Base-by-base conservation (phyloP, 306 rosid genomes). In the Cajanus cajan region DNA sequence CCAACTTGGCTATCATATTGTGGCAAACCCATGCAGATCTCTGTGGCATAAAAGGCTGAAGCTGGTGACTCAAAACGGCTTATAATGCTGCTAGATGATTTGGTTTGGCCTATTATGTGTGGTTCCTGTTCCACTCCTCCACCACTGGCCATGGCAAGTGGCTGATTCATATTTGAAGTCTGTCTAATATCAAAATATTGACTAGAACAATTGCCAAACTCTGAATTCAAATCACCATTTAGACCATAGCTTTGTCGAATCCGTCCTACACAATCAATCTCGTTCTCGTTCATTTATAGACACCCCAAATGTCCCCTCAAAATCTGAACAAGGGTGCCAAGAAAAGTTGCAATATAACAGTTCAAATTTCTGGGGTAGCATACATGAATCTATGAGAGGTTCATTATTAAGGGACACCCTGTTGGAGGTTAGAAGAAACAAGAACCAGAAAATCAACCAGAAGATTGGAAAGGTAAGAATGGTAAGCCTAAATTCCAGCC, bases 1-100 rank as follows among this genome's bases (percentile, higher is more conserved):
- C 69, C 80, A 77, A 47, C 68, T 78, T 78, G 88, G 78, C 66
- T 73, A 37, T 91, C 88, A 79, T 88, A 78, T 52, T 79, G 89
- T 25, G 88, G 87, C 52, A 94, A 84, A 19, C 97, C 89, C 98
- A 91, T 94, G 84, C 74, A 89, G 13, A 82, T 82, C 74, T 92
- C 97, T 12, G 96, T 76, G 31, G 96, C 94, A 51, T 82, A 89
- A 58, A 91, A 91, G 40, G 94, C 90, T 4, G 90, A 89, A 79
- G 88, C 70, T 1, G 92, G 97, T 5, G 96, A 85, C 82, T 91
- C 93, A 41, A 90, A 91, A 48, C 86, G 87, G 58, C 86, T 79
- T 16, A 90, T 83, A 45, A 88, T 90, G 47, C 91, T 71, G 68
- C 34, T 73, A 4, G 84, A 36, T 22, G 89, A 39, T 66, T 84